Evolutionary conservation across 805 yeast genomes (phyloP).

Genomic region (Nakazawaea molendinolei): DNA sequence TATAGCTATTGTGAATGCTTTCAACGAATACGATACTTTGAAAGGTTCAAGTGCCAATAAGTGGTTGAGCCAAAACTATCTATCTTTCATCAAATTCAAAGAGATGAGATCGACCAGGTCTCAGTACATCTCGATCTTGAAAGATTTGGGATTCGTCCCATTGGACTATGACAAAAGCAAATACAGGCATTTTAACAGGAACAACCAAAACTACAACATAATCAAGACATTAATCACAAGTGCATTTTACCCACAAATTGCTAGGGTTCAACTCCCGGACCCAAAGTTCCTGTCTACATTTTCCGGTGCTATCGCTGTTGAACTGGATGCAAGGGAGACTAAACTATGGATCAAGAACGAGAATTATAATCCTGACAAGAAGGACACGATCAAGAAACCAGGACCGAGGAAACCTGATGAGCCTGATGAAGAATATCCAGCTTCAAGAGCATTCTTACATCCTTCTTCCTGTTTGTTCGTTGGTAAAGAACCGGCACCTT

Average conservation of each 20-base stretch:
- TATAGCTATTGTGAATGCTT: constrained; percentile 57
- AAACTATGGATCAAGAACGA: constrained; percentile 71
- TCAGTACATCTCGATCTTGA: constrained; percentile 64
- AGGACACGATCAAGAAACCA: too few species aligned
- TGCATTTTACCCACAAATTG: constrained; percentile 76
- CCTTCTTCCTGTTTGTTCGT: constrained; percentile 78
- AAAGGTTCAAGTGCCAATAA: constrained; percentile 26
- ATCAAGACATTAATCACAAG: constrained; percentile 70
- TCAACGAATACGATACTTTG: constrained; percentile 40
- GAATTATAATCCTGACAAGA: constrained; percentile 26
- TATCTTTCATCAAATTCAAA: constrained; percentile 58
- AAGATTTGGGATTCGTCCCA: constrained; percentile 75
- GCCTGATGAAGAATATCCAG: constrained; percentile 34
- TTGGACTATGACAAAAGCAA: constrained; percentile 30
- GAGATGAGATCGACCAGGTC: constrained; percentile 66
- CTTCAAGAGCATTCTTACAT: constrained; percentile 73
- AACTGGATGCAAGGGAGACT: constrained; percentile 70
- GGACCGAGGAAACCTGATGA: constrained; percentile 14
- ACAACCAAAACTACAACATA: constrained; percentile 41
- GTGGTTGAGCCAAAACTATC: constrained; percentile 46
- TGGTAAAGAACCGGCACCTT: constrained; percentile 24
- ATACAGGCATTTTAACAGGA: constrained; percentile 37
- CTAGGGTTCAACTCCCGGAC: constrained; percentile 77
- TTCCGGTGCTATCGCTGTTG: constrained; percentile 79
- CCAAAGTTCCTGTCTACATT: constrained; percentile 63